Evolutionary conservation across 2,329 filamentous ascomycete genomes (phyloP).

Genomic region (Grosmannia penicillata): DNA sequence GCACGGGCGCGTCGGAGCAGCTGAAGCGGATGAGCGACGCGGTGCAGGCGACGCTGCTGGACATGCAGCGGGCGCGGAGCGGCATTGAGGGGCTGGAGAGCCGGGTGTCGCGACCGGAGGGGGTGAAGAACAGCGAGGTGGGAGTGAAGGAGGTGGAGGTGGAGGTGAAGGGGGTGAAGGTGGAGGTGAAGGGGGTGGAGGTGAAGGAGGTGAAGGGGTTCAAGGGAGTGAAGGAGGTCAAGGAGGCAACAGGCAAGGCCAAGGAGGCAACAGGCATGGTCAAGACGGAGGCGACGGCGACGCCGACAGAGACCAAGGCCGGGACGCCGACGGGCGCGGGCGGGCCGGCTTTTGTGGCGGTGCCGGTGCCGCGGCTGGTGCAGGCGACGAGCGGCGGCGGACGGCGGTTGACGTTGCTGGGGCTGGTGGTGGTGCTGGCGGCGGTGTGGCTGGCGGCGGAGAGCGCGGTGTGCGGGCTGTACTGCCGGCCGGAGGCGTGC

Average conservation of each 20-base stretch:
- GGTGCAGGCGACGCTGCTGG: constrained; percentile 33
- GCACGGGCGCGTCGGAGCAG: background rate
- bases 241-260: background rate
- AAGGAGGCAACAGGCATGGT: background rate
- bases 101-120: constrained; percentile 27
- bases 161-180: background rate
- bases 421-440: constrained; percentile 27
- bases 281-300: background rate
- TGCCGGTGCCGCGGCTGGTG: constrained; percentile 34
- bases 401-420: constrained; percentile 34
- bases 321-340: background rate
- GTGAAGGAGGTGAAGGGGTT: background rate
- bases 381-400: too few relatives aligned
- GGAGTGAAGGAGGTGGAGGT: constrained; percentile 12
- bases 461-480: constrained; percentile 34
- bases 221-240: too few relatives aligned
- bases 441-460: constrained; percentile 41
- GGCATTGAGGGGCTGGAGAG: constrained; percentile 44
- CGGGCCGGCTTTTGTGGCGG: constrained; percentile 18
- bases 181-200: background rate
- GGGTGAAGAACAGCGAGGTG: constrained; percentile 1
- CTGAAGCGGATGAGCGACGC: constrained; percentile 32
- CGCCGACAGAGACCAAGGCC: constrained; percentile 1
- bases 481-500: constrained; percentile 39
- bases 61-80: constrained; percentile 38